A percentile compares a stretch with the other conserved stretches of the same genome.
Evolutionary conservation across 2,329 filamentous ascomycete genomes (phyloP).

Genomic region (Fusarium buxicola): DNA sequence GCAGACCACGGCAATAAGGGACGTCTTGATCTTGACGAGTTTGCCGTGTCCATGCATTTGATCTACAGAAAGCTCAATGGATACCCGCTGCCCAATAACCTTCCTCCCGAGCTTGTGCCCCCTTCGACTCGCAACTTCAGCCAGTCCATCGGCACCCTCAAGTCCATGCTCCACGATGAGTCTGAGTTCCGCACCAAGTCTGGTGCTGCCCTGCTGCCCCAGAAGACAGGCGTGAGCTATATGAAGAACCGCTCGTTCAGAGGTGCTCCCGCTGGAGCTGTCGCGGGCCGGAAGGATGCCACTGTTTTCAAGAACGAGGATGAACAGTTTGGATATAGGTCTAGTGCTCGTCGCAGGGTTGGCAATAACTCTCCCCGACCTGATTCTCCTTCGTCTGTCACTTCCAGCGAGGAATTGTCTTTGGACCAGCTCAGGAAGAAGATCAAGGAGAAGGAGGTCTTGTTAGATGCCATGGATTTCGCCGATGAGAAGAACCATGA

Average conservation of each 20-base stretch:
- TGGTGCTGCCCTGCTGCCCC: slow-evolving; percentile 89
- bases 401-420: slow-evolving; percentile 82
- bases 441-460: slow-evolving; percentile 91
- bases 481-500: slow-evolving; percentile 90
- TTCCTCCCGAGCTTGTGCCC: slow-evolving; percentile 92
- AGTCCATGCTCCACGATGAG: slow-evolving; percentile 88
- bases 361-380: slow-evolving; percentile 86
- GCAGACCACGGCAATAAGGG: slow-evolving; percentile 95
- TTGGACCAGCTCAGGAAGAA: slow-evolving; percentile 92
- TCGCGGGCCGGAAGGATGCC: slow-evolving; percentile 83
- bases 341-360: slow-evolving; percentile 88
- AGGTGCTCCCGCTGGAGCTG: slow-evolving; percentile 67
- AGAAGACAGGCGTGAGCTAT: slow-evolving; percentile 98
- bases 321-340: slow-evolving; percentile 90
- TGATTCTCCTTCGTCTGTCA: slow-evolving; percentile 74
- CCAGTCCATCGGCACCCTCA: slow-evolving; percentile 92
- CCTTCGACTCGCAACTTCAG: slow-evolving; percentile 94
- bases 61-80: slow-evolving; percentile 98
- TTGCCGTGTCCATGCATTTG: slow-evolving; percentile 98
- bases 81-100: slow-evolving; percentile 86
- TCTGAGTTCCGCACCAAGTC: slow-evolving; percentile 90
- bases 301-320: slow-evolving; percentile 98
- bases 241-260: slow-evolving; percentile 95
- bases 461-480: slow-evolving; percentile 96
- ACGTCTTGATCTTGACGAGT: slow-evolving; percentile 94